Percentiles rank a stretch among this genome's conserved stretches.
phyloP scores from a whole-genome alignment of 2,329 filamentous ascomycete species.

The Aureobasidium subglaciale region DNA sequence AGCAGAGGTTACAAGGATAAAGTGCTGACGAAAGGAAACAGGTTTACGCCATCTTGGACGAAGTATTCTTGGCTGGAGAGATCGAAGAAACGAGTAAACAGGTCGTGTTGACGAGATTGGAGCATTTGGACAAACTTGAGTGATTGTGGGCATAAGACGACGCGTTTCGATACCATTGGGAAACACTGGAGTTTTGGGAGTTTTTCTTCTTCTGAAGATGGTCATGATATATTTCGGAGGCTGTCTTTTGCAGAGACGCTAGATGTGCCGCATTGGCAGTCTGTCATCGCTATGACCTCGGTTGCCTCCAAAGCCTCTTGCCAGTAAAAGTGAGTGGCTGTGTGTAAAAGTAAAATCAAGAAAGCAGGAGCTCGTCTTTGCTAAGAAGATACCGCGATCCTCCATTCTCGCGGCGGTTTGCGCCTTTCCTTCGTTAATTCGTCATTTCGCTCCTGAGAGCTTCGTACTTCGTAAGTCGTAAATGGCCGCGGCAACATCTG shows the following conservation, averaged over 20 bases:
- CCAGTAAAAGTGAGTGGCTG: neutral
- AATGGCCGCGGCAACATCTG: neutral
- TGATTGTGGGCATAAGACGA: slow-evolving; percentile 33
- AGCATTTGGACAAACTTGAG: slow-evolving; percentile 94
- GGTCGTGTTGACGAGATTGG: slow-evolving; percentile 85
- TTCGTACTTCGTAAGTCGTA: neutral
- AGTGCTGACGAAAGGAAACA: slow-evolving; percentile 37
- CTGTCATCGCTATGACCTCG: neutral
- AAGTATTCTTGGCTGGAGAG: slow-evolving; percentile 95
- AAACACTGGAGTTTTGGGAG: neutral
- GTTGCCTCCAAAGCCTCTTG: neutral
- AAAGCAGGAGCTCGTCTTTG: neutral
- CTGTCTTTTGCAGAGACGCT: neutral
- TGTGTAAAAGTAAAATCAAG: neutral
- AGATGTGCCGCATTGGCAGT: neutral
- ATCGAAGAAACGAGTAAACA: slow-evolving; percentile 99
- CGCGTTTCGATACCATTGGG: slow-evolving; percentile 9
- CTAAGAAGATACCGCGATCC: neutral
- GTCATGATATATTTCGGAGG: slow-evolving; percentile 6
- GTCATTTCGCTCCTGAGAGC: neutral
- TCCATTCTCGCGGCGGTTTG: too few relatives aligned
- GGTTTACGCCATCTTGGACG: slow-evolving; percentile 97
- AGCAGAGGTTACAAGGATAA: too few relatives aligned
- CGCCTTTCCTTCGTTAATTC: neutral
- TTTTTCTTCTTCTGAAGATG: neutral